Evolutionary conservation across 768 basidiomycete genomes (phyloP).

Genomic region (Termitomyces titanicus): DNA sequence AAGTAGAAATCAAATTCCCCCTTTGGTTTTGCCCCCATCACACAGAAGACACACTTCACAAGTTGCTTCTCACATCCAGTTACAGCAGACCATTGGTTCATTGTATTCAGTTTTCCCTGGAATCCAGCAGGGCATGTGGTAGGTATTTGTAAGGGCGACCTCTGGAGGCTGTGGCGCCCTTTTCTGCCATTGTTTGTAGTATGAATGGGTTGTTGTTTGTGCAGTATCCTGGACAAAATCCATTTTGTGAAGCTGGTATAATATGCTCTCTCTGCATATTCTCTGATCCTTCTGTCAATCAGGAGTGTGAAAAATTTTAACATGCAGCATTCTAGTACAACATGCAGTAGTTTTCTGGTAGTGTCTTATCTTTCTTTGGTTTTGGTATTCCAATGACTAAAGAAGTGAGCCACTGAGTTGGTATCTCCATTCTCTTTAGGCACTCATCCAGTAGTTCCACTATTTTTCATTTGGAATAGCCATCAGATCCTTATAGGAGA

Average conservation of each 20-base stretch:
- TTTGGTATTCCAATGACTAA: conserved; percentile 8
- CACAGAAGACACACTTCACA: background rate
- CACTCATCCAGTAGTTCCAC: conserved; percentile 6
- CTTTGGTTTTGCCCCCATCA: background rate
- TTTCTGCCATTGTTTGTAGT: conserved; percentile 13
- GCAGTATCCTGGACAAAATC: no score
- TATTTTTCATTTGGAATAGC: conserved; percentile 6
- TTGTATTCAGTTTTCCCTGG: background rate
- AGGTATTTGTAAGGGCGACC: background rate
- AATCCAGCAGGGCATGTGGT: background rate
- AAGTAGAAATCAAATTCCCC: background rate
- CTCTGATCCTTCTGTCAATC: conserved; percentile 15
- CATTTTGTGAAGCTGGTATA: conserved; percentile 21
- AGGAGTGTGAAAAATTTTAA: conserved; percentile 21
- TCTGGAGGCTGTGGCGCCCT: conserved; percentile 2
- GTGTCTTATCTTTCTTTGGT: conserved; percentile 11
- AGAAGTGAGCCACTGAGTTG: background rate
- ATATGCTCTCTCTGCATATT: conserved; percentile 14
- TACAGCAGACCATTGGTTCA: background rate
- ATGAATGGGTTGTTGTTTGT: conserved; percentile 14
- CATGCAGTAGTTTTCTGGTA: conserved; percentile 15
- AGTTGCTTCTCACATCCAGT: background rate
- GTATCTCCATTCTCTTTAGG: background rate
- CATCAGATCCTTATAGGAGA: background rate
- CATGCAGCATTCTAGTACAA: conserved; percentile 19